Conservation (phyloP, 2,329 filamentous ascomycete genomes). For the Colletotrichum cuscutae region DNA sequence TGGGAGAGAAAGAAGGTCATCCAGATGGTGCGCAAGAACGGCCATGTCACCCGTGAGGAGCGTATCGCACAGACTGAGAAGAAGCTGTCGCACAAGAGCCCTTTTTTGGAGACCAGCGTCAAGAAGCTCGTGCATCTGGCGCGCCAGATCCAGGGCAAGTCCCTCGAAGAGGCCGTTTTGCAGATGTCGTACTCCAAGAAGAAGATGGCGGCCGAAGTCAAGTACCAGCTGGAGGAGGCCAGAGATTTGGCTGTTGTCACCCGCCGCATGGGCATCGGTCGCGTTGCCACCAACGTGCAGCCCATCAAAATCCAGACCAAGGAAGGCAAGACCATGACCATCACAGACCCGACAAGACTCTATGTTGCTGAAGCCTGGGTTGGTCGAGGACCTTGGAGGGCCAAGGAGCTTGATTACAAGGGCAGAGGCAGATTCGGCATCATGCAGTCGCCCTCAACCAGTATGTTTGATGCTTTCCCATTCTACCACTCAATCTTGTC, state of each 20-base stretch:
- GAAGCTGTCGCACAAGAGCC: constrained; percentile 67
- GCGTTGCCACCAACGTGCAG: constrained; percentile 43
- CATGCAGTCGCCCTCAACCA: constrained; percentile 77
- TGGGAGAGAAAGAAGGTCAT: constrained; percentile 90
- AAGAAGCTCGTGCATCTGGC: constrained; percentile 93
- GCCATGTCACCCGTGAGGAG: constrained; percentile 73
- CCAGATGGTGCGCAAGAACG: constrained; percentile 75
- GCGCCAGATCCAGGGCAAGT: constrained; percentile 91
- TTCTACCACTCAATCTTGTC: not conserved
- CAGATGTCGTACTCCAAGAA: constrained; percentile 98
- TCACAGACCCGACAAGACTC: constrained; percentile 81
- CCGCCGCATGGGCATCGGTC: constrained; percentile 83
- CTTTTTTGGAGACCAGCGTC: constrained; percentile 81
- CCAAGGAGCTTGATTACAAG: constrained; percentile 72
- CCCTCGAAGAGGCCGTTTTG: constrained; percentile 89
- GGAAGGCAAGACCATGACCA: constrained; percentile 76
- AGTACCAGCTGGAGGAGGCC: constrained; percentile 82
- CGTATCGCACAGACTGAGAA: constrained; percentile 74
- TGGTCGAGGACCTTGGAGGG: constrained; percentile 74
- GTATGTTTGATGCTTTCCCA: constrained; percentile 60
- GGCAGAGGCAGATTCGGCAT: constrained; percentile 78
- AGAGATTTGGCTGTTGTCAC: constrained; percentile 82
- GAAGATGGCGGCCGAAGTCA: constrained; percentile 85
- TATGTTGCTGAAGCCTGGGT: constrained; percentile 97
- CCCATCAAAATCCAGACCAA: constrained; percentile 73